A percentile compares a stretch with the other conserved stretches of the same genome.
phyloP scores from a whole-genome alignment of 306 rosid genomes.

The Glycine tomentella region DNA sequence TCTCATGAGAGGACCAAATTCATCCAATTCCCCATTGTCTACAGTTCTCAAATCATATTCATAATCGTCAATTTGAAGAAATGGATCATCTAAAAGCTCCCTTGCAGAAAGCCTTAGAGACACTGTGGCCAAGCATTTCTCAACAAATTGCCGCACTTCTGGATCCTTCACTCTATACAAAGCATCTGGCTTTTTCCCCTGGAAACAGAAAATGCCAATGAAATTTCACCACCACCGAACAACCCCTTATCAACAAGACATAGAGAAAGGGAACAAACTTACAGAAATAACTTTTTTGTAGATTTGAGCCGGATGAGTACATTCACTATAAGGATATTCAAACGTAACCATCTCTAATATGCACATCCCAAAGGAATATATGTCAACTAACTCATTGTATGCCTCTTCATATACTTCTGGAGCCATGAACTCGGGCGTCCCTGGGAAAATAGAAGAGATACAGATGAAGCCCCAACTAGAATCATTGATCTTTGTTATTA shows the following conservation, averaged over 20 bases:
- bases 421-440: slow-evolving; percentile 99
- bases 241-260: not conserved
- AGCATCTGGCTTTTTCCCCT: slow-evolving; percentile 94
- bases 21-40: slow-evolving; percentile 57
- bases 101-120: slow-evolving; percentile 82
- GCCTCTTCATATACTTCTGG: slow-evolving; percentile 98
- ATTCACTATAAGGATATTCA: slow-evolving; percentile 97
- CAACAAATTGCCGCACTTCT: slow-evolving; percentile 81
- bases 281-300: slow-evolving; percentile 96
- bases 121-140: slow-evolving; percentile 92
- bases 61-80: slow-evolving; percentile 70
- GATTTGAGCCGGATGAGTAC: slow-evolving; percentile 94
- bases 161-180: slow-evolving; percentile 91
- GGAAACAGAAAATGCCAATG: slow-evolving; percentile 48
- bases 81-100: slow-evolving; percentile 87
- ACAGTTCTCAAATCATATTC: slow-evolving; percentile 62
- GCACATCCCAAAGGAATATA: slow-evolving; percentile 99
- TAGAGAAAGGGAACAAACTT: slow-evolving; percentile 55
- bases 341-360: slow-evolving; percentile 94
- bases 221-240: slow-evolving; percentile 43
- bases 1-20: slow-evolving; percentile 53
- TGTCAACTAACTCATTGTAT: slow-evolving; percentile 92
- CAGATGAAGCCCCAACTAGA: slow-evolving; percentile 41
- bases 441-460: slow-evolving; percentile 51
- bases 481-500: slow-evolving; percentile 19